Base-by-base conservation (phyloP, 2,329 filamentous ascomycete species). In the Pseudopyricularia javanii region DNA sequence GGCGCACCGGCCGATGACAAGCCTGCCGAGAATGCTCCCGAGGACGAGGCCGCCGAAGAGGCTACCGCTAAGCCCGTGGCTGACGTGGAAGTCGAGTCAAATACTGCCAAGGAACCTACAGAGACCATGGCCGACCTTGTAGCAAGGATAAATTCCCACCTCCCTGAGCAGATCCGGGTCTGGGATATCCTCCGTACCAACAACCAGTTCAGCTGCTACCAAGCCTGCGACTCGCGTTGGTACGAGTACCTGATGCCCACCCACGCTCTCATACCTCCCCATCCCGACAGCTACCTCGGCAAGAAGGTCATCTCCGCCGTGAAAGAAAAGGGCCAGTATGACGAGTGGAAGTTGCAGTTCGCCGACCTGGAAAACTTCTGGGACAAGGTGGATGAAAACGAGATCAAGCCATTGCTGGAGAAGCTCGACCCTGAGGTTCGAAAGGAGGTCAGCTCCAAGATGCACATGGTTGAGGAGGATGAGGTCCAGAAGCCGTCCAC, bases 161-260 rank as follows among this genome's bases (percentile, higher is more conserved):
- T 98, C 40, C 86, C 86, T 2, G 78, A 85, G 4, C 93, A 98
- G 71, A 98, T 98, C 58, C 82, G 93, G 51, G 79, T 98, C 3
- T 98, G 93, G 93, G 93, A 89, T 3, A 89, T 95, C 56, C 83
- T 94, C 67, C 77, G 89, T 51, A 94, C 91, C 1, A 91, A 85
- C 64, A 91, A 91, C 58, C 82, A 83, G 59, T 98, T 97, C 74
- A 96, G 88, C 68, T 91, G 88, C 69, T 98, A 98, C 69, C 86
- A 95, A 64, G 80, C 88, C 53, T 96, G 91, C 69, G 93, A 98
- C 68, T 95, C 90, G 26, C 79, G 93, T 59, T 94, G 91, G 76
- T 98, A 98, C 70, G 93, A 98, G 71, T 98, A 98, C 65, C 74
- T 98, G 51, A 88, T 98, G 67, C 93, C 93, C 2, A 93, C 87